Evolutionary conservation across 805 yeast species (phyloP), one percentile per base, ranked within the genome.

Genomic region (Sungouiella blattae): DNA sequence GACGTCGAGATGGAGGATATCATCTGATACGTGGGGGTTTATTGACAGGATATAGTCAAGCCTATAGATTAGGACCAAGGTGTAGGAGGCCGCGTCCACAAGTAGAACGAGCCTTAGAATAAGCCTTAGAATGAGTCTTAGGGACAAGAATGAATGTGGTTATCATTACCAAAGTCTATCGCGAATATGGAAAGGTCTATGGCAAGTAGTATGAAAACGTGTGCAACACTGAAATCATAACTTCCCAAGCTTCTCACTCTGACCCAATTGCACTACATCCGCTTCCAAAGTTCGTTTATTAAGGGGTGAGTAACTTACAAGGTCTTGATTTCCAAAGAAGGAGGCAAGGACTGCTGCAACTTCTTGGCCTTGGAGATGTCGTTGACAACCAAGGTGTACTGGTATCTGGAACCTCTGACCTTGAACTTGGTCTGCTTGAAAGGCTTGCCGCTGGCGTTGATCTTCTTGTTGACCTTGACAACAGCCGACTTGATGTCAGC

Each of bases 341-440:
- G 95, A 71, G 98, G 97, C 63, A 93, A 79, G 63, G 98, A 85
- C 78, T 89, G 96, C 66, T 86, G 82, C 75, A 93, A 80, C 80
- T 93, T 93, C 83, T 86, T 81, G 62, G 98, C 98, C 81, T 88
- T 89, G 71, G 87, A 83, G 63, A 87, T 84, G 71, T 93, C 98
- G 77, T 84, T 80, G 63, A 93, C 91, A 57, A 85, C 85, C 72
- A 91, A 78, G 58, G 98, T 93, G 86, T 93, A 93, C 66, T 87
- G 81, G 78, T 85, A 71, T 71, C 78, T 87, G 51, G 96, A 63
- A 71, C 97, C 96, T 81, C 98, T 88, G 64, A 93, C 87, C 86
- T 93, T 93, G 89, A 93, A 93, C 77, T 93, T 93, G 77, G 96
- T 88, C 75, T 85, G 93, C 75, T 84, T 83, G 81, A 77, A 77